Conservation (phyloP, 192 early-diverging fungal genomes). For the Backusella psychrophila region DNA sequence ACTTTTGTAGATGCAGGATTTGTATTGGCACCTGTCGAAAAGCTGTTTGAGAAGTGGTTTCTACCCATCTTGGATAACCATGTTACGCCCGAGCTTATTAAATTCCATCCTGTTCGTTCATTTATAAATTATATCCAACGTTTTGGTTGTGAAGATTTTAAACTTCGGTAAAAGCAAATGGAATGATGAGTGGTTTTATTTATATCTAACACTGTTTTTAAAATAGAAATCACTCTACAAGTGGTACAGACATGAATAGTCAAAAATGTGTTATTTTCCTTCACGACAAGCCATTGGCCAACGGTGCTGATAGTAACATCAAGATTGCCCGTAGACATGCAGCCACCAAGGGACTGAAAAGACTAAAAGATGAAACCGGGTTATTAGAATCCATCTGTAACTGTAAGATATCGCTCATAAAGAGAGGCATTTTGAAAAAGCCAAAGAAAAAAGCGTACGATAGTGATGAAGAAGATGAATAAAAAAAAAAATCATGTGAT, state of each 20-base stretch:
- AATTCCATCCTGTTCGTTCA: slow-evolving; percentile 43
- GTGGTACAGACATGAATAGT: slow-evolving; percentile 7
- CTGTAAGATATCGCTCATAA: slow-evolving; percentile 20
- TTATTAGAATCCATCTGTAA: slow-evolving; percentile 33
- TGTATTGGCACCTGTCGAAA: slow-evolving; percentile 46
- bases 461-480: neutral
- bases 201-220: neutral
- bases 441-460: neutral
- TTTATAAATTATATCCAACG: slow-evolving; percentile 38
- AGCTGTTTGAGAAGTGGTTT: slow-evolving; percentile 40
- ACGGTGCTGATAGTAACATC: slow-evolving; percentile 34
- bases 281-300: slow-evolving; percentile 32
- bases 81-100: slow-evolving; percentile 41
- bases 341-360: slow-evolving; percentile 27
- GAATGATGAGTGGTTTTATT: neutral
- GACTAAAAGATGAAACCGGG: slow-evolving; percentile 29
- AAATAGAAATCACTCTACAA: slow-evolving; percentile 34
- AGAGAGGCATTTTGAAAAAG: slow-evolving; percentile 3
- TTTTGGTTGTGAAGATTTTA: slow-evolving; percentile 39
- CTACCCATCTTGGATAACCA: slow-evolving; percentile 40
- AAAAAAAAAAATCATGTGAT: neutral
- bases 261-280: slow-evolving; percentile 44
- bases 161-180: slow-evolving; percentile 35
- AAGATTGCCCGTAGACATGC: slow-evolving; percentile 40
- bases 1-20: slow-evolving; percentile 82